A percentile compares a stretch with the other conserved stretches of the same genome.
Conservation (phyloP, 495 filamentous ascomycete genomes). For the Aspergillus kassunensis region DNA sequence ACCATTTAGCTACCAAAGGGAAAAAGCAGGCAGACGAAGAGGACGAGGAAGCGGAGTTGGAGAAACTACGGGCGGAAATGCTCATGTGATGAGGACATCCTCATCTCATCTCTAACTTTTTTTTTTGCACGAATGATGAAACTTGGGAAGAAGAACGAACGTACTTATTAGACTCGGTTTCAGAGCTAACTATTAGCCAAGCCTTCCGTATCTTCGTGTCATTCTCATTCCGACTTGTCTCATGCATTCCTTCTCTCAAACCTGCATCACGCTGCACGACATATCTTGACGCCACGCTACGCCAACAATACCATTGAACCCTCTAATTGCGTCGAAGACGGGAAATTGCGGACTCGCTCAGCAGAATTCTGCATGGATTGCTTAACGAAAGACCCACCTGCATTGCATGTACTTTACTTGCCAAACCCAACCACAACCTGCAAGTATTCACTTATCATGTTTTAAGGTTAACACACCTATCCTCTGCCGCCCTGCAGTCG, state of each 20-base stretch:
- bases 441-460: no score
- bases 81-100: slow-evolving; percentile 56
- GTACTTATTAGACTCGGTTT: not conserved
- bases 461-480: no score
- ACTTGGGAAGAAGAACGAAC: not conserved
- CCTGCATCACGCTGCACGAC: no score
- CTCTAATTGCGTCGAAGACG: no score
- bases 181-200: slow-evolving; percentile 1
- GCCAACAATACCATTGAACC: no score
- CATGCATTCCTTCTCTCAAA: not conserved
- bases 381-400: no score
- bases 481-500: no score
- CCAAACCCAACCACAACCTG: no score
- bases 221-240: not conserved
- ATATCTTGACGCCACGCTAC: no score
- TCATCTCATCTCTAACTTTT: not conserved
- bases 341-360: no score
- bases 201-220: not conserved
- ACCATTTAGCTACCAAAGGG: slow-evolving; percentile 40
- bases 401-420: no score
- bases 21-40: slow-evolving; percentile 58
- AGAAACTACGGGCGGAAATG: slow-evolving; percentile 95
- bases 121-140: slow-evolving; percentile 3
- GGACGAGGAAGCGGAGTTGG: slow-evolving; percentile 93
- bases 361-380: no score